Evolutionary conservation across 495 filamentous ascomycete genomes (phyloP).

Genomic region (Xylaria cubensis): DNA sequence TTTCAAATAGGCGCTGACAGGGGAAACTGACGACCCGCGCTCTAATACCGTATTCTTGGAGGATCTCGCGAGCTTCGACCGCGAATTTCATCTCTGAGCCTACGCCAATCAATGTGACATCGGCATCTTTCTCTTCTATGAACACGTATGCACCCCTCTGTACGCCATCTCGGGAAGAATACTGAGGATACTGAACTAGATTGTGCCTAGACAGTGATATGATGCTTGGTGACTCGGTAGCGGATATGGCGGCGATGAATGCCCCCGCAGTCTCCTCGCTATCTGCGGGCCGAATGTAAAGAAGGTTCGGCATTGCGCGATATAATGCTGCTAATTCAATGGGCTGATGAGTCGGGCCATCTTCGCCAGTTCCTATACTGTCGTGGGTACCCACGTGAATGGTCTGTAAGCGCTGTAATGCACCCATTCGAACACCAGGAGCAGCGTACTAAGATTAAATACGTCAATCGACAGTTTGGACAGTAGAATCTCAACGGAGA

Average conservation of each 20-base stretch:
- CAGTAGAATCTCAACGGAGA: background rate
- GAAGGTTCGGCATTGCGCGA: constrained; percentile 65
- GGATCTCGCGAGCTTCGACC: constrained; percentile 33
- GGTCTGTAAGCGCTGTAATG: constrained; percentile 60
- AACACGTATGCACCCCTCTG: constrained; percentile 45
- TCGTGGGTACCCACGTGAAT: constrained; percentile 69
- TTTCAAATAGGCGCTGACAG: constrained; percentile 60
- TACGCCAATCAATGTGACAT: constrained; percentile 43
- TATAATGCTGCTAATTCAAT: constrained; percentile 64
- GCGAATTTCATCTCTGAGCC: constrained; percentile 44
- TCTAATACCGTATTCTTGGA: constrained; percentile 37
- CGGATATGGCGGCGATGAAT: constrained; percentile 56
- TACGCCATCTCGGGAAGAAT: constrained; percentile 35
- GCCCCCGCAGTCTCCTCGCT: constrained; percentile 64
- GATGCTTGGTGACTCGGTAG: constrained; percentile 48
- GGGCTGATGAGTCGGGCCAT: constrained; percentile 68
- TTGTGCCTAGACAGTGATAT: constrained; percentile 42
- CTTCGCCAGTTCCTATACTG: constrained; percentile 64
- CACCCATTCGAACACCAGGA: constrained; percentile 65
- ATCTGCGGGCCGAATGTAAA: constrained; percentile 65
- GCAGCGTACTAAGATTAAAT: constrained; percentile 53
- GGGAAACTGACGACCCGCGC: constrained; percentile 63
- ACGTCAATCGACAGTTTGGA: background rate
- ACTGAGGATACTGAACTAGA: constrained; percentile 29
- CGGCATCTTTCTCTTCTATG: constrained; percentile 36